Percentiles rank a stretch among this genome's conserved stretches.
Conservation (phyloP, 2,329 filamentous ascomycete genomes). For the Pseudogymnoascus verrucosus region DNA sequence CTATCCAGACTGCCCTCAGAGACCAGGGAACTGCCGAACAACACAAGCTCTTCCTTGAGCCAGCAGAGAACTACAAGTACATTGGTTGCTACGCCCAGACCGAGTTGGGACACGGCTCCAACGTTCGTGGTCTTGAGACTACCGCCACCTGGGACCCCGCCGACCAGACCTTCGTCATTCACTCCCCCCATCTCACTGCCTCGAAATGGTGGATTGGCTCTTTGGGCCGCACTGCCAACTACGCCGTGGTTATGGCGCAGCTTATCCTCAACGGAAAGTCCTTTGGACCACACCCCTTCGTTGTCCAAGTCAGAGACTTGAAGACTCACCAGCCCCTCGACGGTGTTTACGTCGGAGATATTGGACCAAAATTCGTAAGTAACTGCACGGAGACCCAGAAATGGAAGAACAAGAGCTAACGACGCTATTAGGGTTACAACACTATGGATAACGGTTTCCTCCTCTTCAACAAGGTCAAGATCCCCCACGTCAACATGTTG, state of each 20-base stretch:
- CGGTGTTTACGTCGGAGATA: constrained; percentile 68
- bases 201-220: constrained; percentile 85
- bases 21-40: constrained; percentile 69
- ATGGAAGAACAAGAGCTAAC: not conserved
- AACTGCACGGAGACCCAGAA: not conserved
- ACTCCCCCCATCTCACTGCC: constrained; percentile 65
- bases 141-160: constrained; percentile 57
- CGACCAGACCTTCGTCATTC: constrained; percentile 67
- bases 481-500: constrained; percentile 68
- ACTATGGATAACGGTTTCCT: constrained; percentile 79
- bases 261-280: constrained; percentile 59
- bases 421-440: constrained; percentile 45
- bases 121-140: constrained; percentile 51
- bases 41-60: constrained; percentile 63
- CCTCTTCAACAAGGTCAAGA: constrained; percentile 67
- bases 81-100: constrained; percentile 79
- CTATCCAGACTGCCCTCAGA: constrained; percentile 51
- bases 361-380: constrained; percentile 63
- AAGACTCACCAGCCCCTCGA: constrained; percentile 62
- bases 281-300: constrained; percentile 69
- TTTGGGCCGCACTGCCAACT: constrained; percentile 65
- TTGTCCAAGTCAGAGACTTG: constrained; percentile 65
- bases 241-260: constrained; percentile 74
- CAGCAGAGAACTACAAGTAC: constrained; percentile 59
- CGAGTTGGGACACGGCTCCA: constrained; percentile 70